Percentiles rank a stretch among this genome's conserved stretches.
Conservation (phyloP, 352 stramenopile genomes). For the Globisporangium rhizosaccharum region DNA sequence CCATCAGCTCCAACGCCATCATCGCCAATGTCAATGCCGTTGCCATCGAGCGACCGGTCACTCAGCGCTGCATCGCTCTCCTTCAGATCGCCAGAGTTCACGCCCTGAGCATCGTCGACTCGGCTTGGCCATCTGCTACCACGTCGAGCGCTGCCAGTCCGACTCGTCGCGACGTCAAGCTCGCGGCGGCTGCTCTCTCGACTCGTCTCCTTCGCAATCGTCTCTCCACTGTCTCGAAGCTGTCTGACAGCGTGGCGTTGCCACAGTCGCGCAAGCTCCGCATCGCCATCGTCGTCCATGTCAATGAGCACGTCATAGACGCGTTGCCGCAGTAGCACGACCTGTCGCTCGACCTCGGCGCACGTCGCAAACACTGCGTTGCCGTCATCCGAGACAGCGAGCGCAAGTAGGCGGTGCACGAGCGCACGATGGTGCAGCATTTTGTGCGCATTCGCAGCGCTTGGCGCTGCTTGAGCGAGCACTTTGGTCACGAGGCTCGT, state of each 20-base stretch:
- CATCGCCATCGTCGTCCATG: constrained; percentile 23
- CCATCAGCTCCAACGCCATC: not conserved
- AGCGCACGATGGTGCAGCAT: constrained; percentile 3
- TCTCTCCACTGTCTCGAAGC: not conserved
- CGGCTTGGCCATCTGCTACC: no score
- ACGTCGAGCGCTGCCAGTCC: no score
- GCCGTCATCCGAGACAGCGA: constrained; percentile 16
- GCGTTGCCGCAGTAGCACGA: constrained; percentile 38
- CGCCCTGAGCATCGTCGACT: no score
- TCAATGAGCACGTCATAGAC: constrained; percentile 36
- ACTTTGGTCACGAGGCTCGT: constrained; percentile 8
- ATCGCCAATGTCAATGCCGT: not conserved
- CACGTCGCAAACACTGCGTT: constrained; percentile 27
- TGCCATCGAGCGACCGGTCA: no score
- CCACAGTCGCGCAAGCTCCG: constrained; percentile 16
- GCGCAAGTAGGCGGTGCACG: not conserved
- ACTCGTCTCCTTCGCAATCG: not conserved
- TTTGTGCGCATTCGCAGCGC: not conserved
- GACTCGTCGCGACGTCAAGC: no score
- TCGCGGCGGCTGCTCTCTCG: not conserved
- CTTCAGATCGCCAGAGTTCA: no score
- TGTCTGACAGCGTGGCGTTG: no score
- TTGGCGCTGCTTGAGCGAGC: constrained; percentile 3
- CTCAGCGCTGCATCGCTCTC: no score
- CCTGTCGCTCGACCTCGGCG: constrained; percentile 28